A percentile compares a stretch with the other conserved stretches of the same genome.
Evolutionary conservation across 768 basidiomycete species (phyloP).

Genomic region (Phylloporus sp.): DNA sequence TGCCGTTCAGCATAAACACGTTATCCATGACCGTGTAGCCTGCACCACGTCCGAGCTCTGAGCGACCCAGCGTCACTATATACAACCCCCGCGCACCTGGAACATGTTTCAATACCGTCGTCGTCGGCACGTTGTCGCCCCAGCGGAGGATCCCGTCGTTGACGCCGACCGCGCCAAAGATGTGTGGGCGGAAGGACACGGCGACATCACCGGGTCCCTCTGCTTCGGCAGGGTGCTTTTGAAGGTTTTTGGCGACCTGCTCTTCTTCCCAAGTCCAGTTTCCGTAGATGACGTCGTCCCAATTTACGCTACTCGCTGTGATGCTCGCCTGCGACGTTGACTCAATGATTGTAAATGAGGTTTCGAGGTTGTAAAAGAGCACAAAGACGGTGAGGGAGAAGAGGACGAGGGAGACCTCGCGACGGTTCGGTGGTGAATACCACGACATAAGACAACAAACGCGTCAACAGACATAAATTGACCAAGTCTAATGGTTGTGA

Average conservation of each 20-base stretch:
- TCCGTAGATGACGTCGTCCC: constrained; percentile 64
- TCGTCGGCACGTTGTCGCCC: constrained; percentile 50
- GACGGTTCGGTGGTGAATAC: constrained; percentile 61
- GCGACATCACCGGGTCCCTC: constrained; percentile 22
- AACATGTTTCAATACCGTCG: constrained; percentile 55
- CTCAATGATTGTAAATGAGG: constrained; percentile 51
- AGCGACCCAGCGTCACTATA: neutral
- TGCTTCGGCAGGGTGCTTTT: constrained; percentile 41
- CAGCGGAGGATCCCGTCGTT: constrained; percentile 54
- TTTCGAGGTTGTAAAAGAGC: constrained; percentile 70
- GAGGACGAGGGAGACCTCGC: constrained; percentile 67
- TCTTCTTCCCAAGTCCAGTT: constrained; percentile 63
- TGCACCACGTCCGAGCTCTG: constrained; percentile 27
- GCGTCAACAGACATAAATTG: neutral
- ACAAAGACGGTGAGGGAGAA: constrained; percentile 62
- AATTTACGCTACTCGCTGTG: constrained; percentile 27
- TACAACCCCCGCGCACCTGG: constrained; percentile 46
- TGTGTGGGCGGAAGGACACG: constrained; percentile 19
- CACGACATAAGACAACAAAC: constrained; percentile 43
- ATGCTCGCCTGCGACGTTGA: constrained; percentile 22
- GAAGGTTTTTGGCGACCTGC: constrained; percentile 52
- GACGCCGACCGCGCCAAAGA: constrained; percentile 31
- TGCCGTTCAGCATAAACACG: constrained; percentile 66
- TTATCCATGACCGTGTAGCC: constrained; percentile 85
- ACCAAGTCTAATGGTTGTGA: neutral